Base-by-base conservation (phyloP, 371 early-diverging fungal genomes). In the Mucor plumbeus region DNA sequence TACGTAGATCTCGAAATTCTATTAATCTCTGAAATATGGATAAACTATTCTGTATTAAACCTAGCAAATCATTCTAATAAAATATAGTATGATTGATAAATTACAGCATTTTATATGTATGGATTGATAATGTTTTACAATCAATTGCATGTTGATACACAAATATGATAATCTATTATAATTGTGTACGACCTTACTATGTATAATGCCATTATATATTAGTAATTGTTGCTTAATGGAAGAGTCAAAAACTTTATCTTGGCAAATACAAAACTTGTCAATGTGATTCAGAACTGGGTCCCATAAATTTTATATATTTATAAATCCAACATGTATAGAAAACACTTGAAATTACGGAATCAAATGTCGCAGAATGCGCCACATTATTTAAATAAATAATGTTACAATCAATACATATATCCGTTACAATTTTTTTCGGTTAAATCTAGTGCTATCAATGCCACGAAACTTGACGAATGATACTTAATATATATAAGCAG, bases 1-100 rank as follows among this genome's bases (percentile, higher is more conserved):
- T 26, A 19, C 11, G 50, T 50, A 50, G 50, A 50, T 50, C 50
- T 50, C 50, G 19, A 50, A 50, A 50, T 34, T 55, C 56, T 35
- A 55, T 55, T 14, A 5, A 35, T 55, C 15, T 5, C 31, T 53
- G 9, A 53, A 26, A 26, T 26, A 26, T 26, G 26, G 26, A 26
- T 26, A 53, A 31, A 26, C 50, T 26, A 48, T 19, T 6, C 4
- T 48, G 50, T n/a, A 48, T 48, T 48, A 15, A 13, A 7, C 5
- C 5, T 14, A 43, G 4, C 6, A n/a, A 3, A 26, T 26, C 26
- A 26, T 26, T 26, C 26, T 26, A 26, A 26, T 26, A 26, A 26
- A 26, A 26, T 26, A 26, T 26, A 43, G 43, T 43, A 5, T 14
- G 14, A 8, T 7, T 10, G 40, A 44, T 44, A 7, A 44, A 44